A percentile compares a stretch with the other conserved stretches of the same genome.
phyloP scores from a whole-genome alignment of 2,329 filamentous ascomycete species.

The Aspergillus neotritici region DNA sequence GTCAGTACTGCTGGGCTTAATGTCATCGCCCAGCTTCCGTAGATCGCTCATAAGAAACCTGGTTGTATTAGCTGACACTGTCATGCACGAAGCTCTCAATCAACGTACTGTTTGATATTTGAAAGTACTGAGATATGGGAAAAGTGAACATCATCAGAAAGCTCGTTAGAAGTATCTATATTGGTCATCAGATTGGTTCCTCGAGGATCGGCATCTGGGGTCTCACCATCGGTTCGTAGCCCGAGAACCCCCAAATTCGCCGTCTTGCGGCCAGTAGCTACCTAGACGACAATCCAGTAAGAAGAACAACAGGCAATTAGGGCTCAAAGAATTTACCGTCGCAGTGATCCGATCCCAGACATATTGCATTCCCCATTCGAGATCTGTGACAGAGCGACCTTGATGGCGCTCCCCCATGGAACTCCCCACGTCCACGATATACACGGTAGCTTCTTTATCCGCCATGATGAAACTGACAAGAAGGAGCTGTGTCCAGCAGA shows the following conservation, averaged over 20 bases:
- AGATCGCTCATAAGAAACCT: conserved; percentile 64
- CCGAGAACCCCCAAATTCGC: conserved; percentile 73
- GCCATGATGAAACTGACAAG: conserved; percentile 59
- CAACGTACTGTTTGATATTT: conserved; percentile 53
- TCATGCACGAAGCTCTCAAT: conserved; percentile 2
- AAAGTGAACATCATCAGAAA: conserved; percentile 66
- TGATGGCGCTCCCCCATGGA: conserved; percentile 72
- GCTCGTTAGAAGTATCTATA: conserved; percentile 60
- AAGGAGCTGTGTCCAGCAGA: too few species aligned
- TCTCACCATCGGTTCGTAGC: conserved; percentile 64
- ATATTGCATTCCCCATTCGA: conserved; percentile 86
- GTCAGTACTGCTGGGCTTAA: conserved; percentile 63
- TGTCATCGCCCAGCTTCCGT: conserved; percentile 54
- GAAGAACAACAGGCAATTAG: neutral
- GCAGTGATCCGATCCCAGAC: conserved; percentile 88
- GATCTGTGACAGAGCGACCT: conserved; percentile 69
- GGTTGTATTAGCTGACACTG: neutral
- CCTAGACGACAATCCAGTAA: conserved; percentile 28
- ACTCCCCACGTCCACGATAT: conserved; percentile 78
- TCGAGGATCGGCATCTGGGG: neutral
- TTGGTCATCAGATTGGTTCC: conserved; percentile 4
- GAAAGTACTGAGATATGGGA: conserved; percentile 71
- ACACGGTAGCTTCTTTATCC: conserved; percentile 87
- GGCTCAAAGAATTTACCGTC: conserved; percentile 51
- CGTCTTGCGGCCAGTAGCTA: conserved; percentile 66